Conservation (phyloP, 140 eudicot species). For the Ambrosia hybrid region DNA sequence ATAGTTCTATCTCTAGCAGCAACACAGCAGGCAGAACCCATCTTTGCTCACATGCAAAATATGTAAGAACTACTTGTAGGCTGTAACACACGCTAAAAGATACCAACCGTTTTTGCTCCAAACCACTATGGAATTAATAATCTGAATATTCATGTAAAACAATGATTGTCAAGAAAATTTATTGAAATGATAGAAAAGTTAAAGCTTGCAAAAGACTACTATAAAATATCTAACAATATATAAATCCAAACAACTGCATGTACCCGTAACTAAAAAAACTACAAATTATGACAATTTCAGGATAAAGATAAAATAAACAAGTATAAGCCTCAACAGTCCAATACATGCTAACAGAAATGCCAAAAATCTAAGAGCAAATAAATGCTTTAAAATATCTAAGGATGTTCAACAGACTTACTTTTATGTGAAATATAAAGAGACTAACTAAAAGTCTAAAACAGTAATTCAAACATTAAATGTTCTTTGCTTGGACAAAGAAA, state of each 20-base stretch:
- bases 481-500: conserved; percentile 8
- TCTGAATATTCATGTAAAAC: conserved; percentile 24
- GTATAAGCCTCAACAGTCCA: background rate
- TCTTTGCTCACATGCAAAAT: conserved; percentile 40
- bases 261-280: too few species aligned
- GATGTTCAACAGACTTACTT: background rate
- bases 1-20: conserved; percentile 89
- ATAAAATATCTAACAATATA: background rate
- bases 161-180: background rate
- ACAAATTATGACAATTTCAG: too few species aligned
- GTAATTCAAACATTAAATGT: conserved; percentile 6
- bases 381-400: background rate
- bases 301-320: too few species aligned
- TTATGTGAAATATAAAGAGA: conserved; percentile 8
- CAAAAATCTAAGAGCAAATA: conserved; percentile 5
- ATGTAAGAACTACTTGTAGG: conserved; percentile 20
- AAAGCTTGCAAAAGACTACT: background rate
- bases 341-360: background rate
- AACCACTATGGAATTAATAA: conserved; percentile 27
- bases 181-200: background rate
- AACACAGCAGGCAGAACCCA: conserved; percentile 98
- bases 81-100: conserved; percentile 13
- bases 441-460: background rate
- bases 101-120: conserved; percentile 20
- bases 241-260: background rate